Percentiles rank a stretch among this genome's conserved stretches.
Conservation (phyloP, 257 asterid species). For the Voacanga thouarsii region DNA sequence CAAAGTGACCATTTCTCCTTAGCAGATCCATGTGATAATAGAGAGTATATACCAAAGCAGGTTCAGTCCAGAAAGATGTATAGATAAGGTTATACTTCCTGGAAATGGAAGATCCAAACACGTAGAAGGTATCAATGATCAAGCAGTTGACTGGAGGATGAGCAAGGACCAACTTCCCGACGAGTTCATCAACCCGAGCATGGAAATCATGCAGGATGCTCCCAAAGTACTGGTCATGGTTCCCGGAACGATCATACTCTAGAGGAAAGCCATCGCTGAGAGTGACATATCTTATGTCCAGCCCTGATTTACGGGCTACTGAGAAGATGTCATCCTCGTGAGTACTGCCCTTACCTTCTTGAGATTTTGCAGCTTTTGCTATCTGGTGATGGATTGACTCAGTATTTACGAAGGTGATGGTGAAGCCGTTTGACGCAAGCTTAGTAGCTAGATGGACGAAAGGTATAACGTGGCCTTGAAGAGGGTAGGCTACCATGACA, state of each 20-base stretch:
- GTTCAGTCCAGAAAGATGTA: conserved; percentile 60
- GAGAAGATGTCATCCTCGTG: conserved; percentile 32
- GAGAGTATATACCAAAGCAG: conserved; percentile 46
- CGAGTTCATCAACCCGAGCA: conserved; percentile 35
- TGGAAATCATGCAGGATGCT: conserved; percentile 27
- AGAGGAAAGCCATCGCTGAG: conserved; percentile 53
- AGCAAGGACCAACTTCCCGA: conserved; percentile 21
- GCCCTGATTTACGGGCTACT: conserved; percentile 43
- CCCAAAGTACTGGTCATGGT: conserved; percentile 23
- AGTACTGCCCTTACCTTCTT: neutral
- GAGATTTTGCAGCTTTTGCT: conserved; percentile 2
- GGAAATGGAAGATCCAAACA: conserved; percentile 44
- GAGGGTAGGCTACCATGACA: conserved; percentile 27
- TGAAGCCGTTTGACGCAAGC: conserved; percentile 39
- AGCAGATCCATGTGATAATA: conserved; percentile 49
- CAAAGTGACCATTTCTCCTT: conserved; percentile 41
- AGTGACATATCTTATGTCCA: conserved; percentile 55
- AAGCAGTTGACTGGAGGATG: conserved; percentile 33
- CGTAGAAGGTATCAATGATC: conserved; percentile 43
- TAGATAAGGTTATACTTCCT: conserved; percentile 37
- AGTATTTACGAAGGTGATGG: conserved; percentile 32
- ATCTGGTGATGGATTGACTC: conserved; percentile 27
- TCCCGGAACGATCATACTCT: conserved; percentile 29
- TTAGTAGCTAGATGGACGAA: conserved; percentile 23
- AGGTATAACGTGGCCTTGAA: conserved; percentile 42